A percentile compares a stretch with the other conserved stretches of the same genome.
Evolutionary conservation across 2,329 filamentous ascomycete genomes (phyloP).

Genomic region (Alternaria ventricosa): DNA sequence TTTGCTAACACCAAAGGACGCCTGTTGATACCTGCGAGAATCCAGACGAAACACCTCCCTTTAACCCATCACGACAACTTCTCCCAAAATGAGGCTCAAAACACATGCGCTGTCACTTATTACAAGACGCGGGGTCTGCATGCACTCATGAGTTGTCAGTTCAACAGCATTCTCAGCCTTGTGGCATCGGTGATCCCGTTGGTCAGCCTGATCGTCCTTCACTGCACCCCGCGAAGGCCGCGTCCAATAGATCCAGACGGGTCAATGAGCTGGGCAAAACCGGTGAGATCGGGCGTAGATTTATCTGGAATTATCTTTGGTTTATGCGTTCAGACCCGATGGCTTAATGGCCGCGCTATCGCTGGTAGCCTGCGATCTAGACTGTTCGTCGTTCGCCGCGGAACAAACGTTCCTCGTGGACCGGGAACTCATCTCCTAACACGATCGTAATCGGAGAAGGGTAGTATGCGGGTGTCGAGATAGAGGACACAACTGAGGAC

Average conservation of each 20-base stretch:
- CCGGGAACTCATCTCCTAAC: not conserved
- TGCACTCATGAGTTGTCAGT: slow-evolving; percentile 10
- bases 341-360: not conserved
- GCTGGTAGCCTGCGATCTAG: not conserved
- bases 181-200: not conserved
- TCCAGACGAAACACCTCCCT: not conserved
- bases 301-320: not conserved
- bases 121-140: not conserved
- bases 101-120: not conserved
- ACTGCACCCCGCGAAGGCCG: not conserved
- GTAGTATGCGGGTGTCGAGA: not conserved
- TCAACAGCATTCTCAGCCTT: not conserved
- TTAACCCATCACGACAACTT: not conserved
- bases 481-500: not conserved
- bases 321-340: not conserved
- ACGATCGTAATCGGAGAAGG: not conserved
- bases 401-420: not conserved
- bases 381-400: not conserved
- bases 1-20: not conserved
- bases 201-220: slow-evolving; percentile 1
- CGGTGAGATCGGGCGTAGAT: slow-evolving; percentile 4
- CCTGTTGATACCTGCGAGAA: not conserved
- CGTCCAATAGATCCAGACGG: not conserved
- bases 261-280: not conserved
- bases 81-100: slow-evolving; percentile 1